These are phyloP conservation scores for Juglanconis sp. DNA, from an alignment of 2,329 filamentous ascomycete genomes.

Conservation along the genomic window DNA sequence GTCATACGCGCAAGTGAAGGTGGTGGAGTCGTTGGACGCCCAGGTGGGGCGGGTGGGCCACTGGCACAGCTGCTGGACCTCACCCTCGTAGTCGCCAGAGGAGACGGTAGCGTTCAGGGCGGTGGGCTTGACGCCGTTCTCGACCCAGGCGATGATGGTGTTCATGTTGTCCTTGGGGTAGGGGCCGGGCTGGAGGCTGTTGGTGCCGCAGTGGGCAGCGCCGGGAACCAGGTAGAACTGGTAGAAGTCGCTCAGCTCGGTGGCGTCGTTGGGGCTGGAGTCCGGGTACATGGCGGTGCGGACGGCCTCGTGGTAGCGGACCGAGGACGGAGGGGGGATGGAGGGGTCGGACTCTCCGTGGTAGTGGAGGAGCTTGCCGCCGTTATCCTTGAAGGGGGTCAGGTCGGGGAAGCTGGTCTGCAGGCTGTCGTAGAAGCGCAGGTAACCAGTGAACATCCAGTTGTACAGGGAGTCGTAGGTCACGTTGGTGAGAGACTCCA, in stretches of 20 bases:
- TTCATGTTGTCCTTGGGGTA: slow-evolving; percentile 61
- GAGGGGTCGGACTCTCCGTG: slow-evolving; percentile 55
- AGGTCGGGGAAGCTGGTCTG: slow-evolving; percentile 55
- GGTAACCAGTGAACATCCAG: slow-evolving; percentile 50
- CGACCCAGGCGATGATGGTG: slow-evolving; percentile 66
- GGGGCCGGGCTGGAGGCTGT: slow-evolving; percentile 41
- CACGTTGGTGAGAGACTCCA: slow-evolving; percentile 36
- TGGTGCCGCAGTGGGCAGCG: slow-evolving; percentile 48
- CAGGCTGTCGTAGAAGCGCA: slow-evolving; percentile 46
- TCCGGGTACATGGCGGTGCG: slow-evolving; percentile 46
- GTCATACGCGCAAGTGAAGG: slow-evolving; percentile 18
- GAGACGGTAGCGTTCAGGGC: slow-evolving; percentile 37
- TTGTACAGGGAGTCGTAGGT: slow-evolving; percentile 55
- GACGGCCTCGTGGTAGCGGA: slow-evolving; percentile 55
- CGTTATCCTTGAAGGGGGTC: slow-evolving; percentile 43
- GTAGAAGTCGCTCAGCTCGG: slow-evolving; percentile 50
- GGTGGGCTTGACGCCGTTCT: slow-evolving; percentile 46
- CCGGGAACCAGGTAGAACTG: slow-evolving; percentile 52
- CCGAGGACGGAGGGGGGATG: slow-evolving; percentile 50
- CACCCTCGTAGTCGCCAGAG: slow-evolving; percentile 27
- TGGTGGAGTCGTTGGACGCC: slow-evolving; percentile 11
- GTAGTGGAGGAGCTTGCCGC: slow-evolving; percentile 56
- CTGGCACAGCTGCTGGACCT: slow-evolving; percentile 35
- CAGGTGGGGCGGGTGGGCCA: slow-evolving; percentile 32
- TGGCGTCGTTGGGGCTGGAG: slow-evolving; percentile 33